Percentiles rank a stretch among this genome's conserved stretches.
Evolutionary conservation across 2,329 filamentous ascomycete genomes (phyloP).

Genomic region (Colletotrichum simmondsii): DNA sequence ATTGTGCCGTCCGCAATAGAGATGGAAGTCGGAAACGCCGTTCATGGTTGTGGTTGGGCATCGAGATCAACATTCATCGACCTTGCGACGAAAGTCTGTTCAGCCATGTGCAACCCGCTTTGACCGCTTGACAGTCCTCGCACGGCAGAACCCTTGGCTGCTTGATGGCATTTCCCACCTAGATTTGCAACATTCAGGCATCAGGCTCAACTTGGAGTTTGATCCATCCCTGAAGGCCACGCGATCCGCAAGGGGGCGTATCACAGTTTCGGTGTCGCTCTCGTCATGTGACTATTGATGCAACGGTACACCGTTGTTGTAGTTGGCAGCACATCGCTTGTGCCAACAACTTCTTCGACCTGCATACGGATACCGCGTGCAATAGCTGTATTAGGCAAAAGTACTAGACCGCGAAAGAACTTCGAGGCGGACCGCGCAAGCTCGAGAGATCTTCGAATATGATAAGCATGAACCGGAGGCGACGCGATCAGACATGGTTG

Average conservation of each 20-base stretch:
- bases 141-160: slow-evolving; percentile 3
- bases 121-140: slow-evolving; percentile 20
- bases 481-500: neutral
- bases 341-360: neutral
- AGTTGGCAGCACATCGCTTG: neutral
- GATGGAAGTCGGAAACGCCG: slow-evolving; percentile 16
- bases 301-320: slow-evolving; percentile 4
- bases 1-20: slow-evolving; percentile 11
- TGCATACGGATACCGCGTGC: neutral
- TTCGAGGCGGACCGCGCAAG: neutral
- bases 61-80: slow-evolving; percentile 29
- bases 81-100: slow-evolving; percentile 32
- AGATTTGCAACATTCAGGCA: slow-evolving; percentile 10
- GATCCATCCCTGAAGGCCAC: slow-evolving; percentile 30
- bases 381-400: slow-evolving; percentile 1
- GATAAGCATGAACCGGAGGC: neutral
- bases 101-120: slow-evolving; percentile 25
- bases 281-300: slow-evolving; percentile 28
- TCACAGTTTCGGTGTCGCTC: slow-evolving; percentile 29
- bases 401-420: neutral
- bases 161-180: slow-evolving; percentile 16
- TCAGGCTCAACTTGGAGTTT: slow-evolving; percentile 13
- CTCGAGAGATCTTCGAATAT: neutral
- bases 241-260: slow-evolving; percentile 24
- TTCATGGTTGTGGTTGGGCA: slow-evolving; percentile 28